Evolutionary conservation across 2,329 filamentous ascomycete genomes (phyloP), one percentile per base, ranked within the genome.

Genomic region (Curvularia lunata): DNA sequence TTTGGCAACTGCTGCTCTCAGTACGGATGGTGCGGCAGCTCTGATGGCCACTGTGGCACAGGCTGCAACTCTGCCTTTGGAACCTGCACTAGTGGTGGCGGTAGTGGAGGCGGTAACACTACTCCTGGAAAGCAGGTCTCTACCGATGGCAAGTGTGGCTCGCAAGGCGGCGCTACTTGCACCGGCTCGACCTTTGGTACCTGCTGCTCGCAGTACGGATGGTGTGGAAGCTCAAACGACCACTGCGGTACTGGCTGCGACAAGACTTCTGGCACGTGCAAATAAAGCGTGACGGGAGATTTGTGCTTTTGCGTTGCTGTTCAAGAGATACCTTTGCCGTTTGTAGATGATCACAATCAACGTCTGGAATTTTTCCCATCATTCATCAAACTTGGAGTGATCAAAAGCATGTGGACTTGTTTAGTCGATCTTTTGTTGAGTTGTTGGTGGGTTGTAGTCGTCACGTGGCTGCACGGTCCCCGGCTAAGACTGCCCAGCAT

Each of bases 1-100:
- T 78, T 77, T 55, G 79, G 80, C 2, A 68, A 77, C 58, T 82
- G 81, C 72, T 83, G 81, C 71, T 80, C 77, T 16, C 68, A 69
- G 54, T 77, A 75, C 54, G 80, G 80, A 19, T 77, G 71, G 65
- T 83, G 81, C 49, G 74, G 75, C 12, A 52, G 55, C 63, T 21
- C 64, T 65, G 34, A 55, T n/a, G 72, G 62, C 23, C 66, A 76
- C 61, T 77, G 74, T 55, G 67, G 67, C 19, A 56, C 66, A 2
- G 71, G 70, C n/a, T 78, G 75, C 63, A 72, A 77, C 58, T 52
- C 66, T 23, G 13, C 47, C 18, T 75, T 72, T 52, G 73, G 75
- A 4, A 71, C 55, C 13, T 73, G 71, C 52, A 34, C 55, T 25
- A 4, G 4, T 25, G 25, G 25, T 25, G 25, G 25, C 25, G 25